phyloP scores from a whole-genome alignment of 768 basidiomycete species.

The Serendipita sp. region DNA sequence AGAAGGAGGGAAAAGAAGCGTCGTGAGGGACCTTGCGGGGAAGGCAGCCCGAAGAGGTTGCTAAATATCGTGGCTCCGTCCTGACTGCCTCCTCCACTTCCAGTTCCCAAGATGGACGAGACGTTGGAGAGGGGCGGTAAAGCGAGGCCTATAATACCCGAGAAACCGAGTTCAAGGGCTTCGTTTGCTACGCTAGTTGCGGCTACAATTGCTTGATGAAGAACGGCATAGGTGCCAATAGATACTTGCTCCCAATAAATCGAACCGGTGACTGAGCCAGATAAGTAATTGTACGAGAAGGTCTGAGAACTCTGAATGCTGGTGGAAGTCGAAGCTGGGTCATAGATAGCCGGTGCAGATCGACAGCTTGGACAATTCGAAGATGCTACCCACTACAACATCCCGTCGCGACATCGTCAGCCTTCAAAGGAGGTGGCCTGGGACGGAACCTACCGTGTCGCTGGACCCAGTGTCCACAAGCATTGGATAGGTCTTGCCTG shows the following conservation, averaged over 20 bases:
- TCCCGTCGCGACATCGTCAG: background rate
- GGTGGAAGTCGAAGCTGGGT: constrained; percentile 15
- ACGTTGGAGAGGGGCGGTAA: constrained; percentile 62
- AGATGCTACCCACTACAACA: constrained; percentile 55
- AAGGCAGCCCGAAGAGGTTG: constrained; percentile 55
- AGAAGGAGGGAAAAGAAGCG: too few relatives aligned
- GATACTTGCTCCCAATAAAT: constrained; percentile 53
- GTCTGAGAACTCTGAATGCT: constrained; percentile 27
- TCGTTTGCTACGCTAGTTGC: constrained; percentile 40
- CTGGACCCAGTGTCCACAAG: constrained; percentile 76
- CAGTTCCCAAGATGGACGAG: constrained; percentile 32
- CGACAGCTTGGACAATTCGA: constrained; percentile 37
- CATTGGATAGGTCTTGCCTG: constrained; percentile 36
- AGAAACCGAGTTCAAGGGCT: constrained; percentile 39
- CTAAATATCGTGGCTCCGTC: constrained; percentile 55
- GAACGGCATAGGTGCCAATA: constrained; percentile 48
- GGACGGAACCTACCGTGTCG: constrained; percentile 40
- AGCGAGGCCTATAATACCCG: constrained; percentile 60
- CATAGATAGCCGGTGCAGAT: constrained; percentile 2
- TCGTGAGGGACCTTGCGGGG: constrained; percentile 32
- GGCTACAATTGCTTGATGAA: constrained; percentile 54
- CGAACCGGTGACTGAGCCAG: constrained; percentile 33
- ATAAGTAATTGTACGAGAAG: constrained; percentile 30
- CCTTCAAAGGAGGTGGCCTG: constrained; percentile 7
- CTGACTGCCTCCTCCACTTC: constrained; percentile 29